Conservation (phyloP, 495 filamentous ascomycete genomes). For the Penicillium mononematosum region DNA sequence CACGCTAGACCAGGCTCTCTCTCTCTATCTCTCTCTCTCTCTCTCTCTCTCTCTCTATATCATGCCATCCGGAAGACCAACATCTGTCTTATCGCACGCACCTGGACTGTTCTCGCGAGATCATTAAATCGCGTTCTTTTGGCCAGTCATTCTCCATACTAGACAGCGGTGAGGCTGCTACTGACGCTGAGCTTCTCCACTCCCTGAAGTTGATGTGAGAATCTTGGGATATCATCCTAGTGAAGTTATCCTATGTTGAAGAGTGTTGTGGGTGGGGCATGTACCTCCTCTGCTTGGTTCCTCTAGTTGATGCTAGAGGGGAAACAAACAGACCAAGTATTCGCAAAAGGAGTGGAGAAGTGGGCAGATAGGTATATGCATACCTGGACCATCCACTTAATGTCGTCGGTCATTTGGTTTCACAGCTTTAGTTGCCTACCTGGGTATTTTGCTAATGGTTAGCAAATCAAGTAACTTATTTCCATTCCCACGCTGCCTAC, state of each 20-base stretch:
- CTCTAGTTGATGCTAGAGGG: constrained; percentile 38
- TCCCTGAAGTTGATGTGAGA: constrained; percentile 49
- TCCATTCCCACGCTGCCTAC: constrained; percentile 66
- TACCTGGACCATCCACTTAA: constrained; percentile 82
- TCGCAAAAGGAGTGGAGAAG: not conserved
- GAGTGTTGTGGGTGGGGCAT: constrained; percentile 86
- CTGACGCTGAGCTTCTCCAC: constrained; percentile 75
- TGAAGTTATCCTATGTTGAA: constrained; percentile 59
- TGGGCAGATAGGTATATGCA: constrained; percentile 6
- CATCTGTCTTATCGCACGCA: constrained; percentile 8
- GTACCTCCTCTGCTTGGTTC: constrained; percentile 72
- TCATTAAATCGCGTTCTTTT: constrained; percentile 64
- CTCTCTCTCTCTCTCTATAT: constrained; percentile 2
- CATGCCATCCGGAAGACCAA: constrained; percentile 11
- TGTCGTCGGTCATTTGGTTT: constrained; percentile 74
- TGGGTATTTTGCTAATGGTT: constrained; percentile 60
- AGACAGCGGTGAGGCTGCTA: constrained; percentile 69
- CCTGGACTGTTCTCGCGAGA: constrained; percentile 1
- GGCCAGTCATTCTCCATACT: constrained; percentile 84
- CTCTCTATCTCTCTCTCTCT: not conserved
- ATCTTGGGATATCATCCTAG: constrained; percentile 8
- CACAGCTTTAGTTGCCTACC: constrained; percentile 63
- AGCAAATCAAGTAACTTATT: constrained; percentile 62
- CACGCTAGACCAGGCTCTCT: constrained; percentile 8
- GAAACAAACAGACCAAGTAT: not conserved